A percentile compares a stretch with the other conserved stretches of the same genome.
These are phyloP conservation scores for Malus orientalis DNA, from an alignment of 306 rosid genomes.

Conservation along the genomic window DNA sequence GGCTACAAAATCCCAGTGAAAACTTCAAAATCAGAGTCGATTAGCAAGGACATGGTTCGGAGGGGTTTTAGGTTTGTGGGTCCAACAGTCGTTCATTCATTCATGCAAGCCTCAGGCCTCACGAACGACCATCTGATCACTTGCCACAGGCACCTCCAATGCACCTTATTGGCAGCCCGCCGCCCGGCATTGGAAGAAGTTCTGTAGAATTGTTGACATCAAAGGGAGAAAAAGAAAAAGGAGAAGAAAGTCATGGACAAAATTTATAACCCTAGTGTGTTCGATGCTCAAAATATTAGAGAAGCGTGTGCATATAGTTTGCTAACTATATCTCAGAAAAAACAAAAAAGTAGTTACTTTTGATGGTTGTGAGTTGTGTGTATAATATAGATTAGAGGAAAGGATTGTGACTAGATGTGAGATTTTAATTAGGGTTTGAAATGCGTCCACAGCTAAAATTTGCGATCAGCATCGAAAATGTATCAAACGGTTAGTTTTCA, in stretches of 20 bases:
- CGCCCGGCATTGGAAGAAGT: constrained; percentile 18
- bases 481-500: too few species aligned
- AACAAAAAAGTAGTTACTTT: constrained; percentile 1
- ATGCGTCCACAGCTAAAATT: neutral
- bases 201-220: constrained; percentile 19
- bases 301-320: constrained; percentile 36
- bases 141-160: constrained; percentile 82
- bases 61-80: constrained; percentile 86
- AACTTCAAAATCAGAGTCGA: constrained; percentile 94
- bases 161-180: constrained; percentile 41
- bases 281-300: constrained; percentile 12
- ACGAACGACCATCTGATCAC: constrained; percentile 85
- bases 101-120: constrained; percentile 93
- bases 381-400: neutral
- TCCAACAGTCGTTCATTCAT: constrained; percentile 90
- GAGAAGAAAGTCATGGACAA: neutral
- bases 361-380: constrained; percentile 26
- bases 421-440: neutral
- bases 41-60: constrained; percentile 94
- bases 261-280: constrained; percentile 20
- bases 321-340: constrained; percentile 34
- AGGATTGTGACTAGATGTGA: neutral
- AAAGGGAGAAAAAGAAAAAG: neutral
- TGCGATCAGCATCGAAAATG: too few species aligned
- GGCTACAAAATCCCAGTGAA: constrained; percentile 89